Evolutionary conservation across 345 rosid genomes (phyloP), one percentile per base, ranked within the genome.

Genomic region (Moricandia arvensis): DNA sequence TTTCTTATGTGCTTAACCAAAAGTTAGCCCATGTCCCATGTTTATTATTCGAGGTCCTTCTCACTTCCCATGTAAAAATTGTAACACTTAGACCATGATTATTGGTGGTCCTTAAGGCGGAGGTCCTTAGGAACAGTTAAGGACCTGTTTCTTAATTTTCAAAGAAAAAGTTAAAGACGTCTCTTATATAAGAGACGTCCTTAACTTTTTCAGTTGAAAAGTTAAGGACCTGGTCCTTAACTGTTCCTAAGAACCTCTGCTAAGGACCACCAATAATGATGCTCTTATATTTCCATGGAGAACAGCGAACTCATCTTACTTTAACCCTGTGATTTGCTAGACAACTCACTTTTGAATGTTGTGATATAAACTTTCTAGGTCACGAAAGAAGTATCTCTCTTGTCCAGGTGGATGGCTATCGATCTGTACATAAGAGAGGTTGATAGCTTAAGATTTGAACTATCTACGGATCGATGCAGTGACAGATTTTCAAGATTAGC

Each of bases 321-420:
- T 45, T 18, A 35, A 57, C 33, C 13, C 1, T 57, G 33, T 12
- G n/a, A 57, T 21, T 51, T 5, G 12, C 13, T 59, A 10, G 27
- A 59, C 15, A 70, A 29, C 26, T 13, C 59, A 47, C 60, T 34
- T 7, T 61, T 74, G 54, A 59, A 64, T 58, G 58, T 70, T 45
- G 66, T 74, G 33, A 51, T 69, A 72, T 69, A 18, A 61, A 63
- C 75, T 71, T 80, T 85, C 66, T 88, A 94, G 98, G 97, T 91
- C 27, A 94, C 97, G 11, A 92, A 89, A 76, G 96, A 91, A 81
- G 97, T 94, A 55, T 89, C 97, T 57, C 93, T 94, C 53, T 83
- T 94, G 71, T 94, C 98, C 59, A 90, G 98, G 75, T 94, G 98
- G 98, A 91, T 94, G 98, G 89, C 97, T 65, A 83, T 90, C 53